Evolutionary conservation across 129 eudicot genomes (phyloP).

Genomic region (Tagetes erecta): DNA sequence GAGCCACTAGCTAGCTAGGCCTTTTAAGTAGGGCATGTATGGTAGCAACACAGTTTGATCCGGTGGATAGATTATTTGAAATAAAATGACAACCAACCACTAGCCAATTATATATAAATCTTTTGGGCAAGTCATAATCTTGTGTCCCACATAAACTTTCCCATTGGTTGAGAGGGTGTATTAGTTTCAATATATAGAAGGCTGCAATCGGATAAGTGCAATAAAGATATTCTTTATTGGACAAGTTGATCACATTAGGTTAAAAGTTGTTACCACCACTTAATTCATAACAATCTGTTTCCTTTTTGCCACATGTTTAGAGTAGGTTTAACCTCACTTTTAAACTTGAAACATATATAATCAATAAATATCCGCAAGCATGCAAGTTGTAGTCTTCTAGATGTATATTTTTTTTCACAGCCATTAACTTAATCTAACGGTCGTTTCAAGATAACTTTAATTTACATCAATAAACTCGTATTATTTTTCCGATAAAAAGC

Average conservation of each 20-base stretch:
- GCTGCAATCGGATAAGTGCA: conserved; percentile 19
- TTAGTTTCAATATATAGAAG: conserved; percentile 23
- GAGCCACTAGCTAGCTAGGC: conserved; percentile 24
- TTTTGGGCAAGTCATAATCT: conserved; percentile 22
- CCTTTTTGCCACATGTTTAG: background rate
- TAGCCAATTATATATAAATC: conserved; percentile 25
- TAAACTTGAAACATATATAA: background rate
- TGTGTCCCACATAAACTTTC: conserved; percentile 1
- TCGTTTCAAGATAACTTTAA: too few species aligned
- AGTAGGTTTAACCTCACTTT: background rate
- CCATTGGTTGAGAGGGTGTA: conserved; percentile 5
- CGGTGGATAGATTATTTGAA: conserved; percentile 24
- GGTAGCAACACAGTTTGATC: conserved; percentile 22
- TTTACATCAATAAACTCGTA: too few species aligned
- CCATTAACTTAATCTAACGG: too few species aligned
- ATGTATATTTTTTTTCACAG: background rate
- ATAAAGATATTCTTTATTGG: conserved; percentile 7
- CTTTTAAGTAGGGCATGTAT: conserved; percentile 23
- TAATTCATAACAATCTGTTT: background rate
- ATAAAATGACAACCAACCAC: conserved; percentile 33
- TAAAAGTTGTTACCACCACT: conserved; percentile 9
- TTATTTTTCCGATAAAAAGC: too few species aligned
- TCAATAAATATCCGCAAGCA: background rate
- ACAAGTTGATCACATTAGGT: conserved; percentile 14
- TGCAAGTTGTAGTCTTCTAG: background rate